phyloP scores from a whole-genome alignment of 805 yeast genomes.

The Candida coquimbonensis region DNA sequence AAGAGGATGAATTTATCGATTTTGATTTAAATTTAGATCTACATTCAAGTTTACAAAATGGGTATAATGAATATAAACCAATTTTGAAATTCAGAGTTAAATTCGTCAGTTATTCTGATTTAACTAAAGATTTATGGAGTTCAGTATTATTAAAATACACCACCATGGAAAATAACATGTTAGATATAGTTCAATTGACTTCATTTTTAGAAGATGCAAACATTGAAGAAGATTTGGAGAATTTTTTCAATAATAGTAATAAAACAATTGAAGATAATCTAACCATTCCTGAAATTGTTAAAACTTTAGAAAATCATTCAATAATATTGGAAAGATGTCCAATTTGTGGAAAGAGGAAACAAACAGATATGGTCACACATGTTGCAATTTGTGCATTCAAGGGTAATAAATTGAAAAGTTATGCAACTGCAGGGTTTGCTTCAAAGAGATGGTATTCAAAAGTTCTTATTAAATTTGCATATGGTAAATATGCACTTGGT shows the following conservation, averaged over 20 bases:
- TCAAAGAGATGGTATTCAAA: slow-evolving; percentile 85
- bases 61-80: slow-evolving; percentile 34
- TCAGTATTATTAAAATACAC: slow-evolving; percentile 47
- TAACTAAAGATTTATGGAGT: slow-evolving; percentile 67
- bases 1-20: slow-evolving; percentile 16
- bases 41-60: slow-evolving; percentile 10
- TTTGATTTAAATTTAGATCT: slow-evolving; percentile 32
- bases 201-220: slow-evolving; percentile 44
- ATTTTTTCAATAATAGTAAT: slow-evolving; percentile 12
- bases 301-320: slow-evolving; percentile 39
- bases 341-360: slow-evolving; percentile 58
- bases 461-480: slow-evolving; percentile 73
- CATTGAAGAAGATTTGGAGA: slow-evolving; percentile 16
- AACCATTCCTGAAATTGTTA: slow-evolving; percentile 46
- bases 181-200: slow-evolving; percentile 48
- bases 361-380: slow-evolving; percentile 77
- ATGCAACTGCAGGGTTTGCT: slow-evolving; percentile 76
- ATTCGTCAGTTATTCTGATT: slow-evolving; percentile 56
- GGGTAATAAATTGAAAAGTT: slow-evolving; percentile 66
- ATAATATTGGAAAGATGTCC: slow-evolving; percentile 57
- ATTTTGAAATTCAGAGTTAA: slow-evolving; percentile 51
- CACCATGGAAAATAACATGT: slow-evolving; percentile 24
- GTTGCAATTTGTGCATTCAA: slow-evolving; percentile 79
- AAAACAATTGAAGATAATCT: slow-evolving; percentile 31
- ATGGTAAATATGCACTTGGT: slow-evolving; percentile 83